Evolutionary conservation across 2,329 filamentous ascomycete species (phyloP), one percentile per base, ranked within the genome.

Genomic region (Cryphonectria nitschkei): DNA sequence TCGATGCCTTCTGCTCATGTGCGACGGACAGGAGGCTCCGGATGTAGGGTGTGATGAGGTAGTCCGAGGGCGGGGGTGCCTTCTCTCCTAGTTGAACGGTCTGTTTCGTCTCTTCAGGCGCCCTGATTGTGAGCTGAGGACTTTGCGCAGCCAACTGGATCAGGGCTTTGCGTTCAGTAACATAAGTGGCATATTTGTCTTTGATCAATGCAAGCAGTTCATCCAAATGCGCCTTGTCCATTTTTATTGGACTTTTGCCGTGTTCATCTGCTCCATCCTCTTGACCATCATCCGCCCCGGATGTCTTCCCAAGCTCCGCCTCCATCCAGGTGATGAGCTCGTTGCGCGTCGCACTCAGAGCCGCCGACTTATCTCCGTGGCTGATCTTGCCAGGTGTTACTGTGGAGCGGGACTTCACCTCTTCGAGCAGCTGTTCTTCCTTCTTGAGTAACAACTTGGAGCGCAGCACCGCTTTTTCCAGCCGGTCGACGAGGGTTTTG

Each of bases 261-360:
- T 67, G 52, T 52, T 67, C 56, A 34, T 75, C 76, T 70, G 46
- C 71, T 71, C 69, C 74, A 54, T 74, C 73, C 16, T 77, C 76
- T 4, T 74, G 26, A 34, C 54, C 68, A 32, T 74, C 73, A 7
- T 77, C 76, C 5, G 75, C 73, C 13, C 61, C 64, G 0, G 84
- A 82, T 1, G 88, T 87, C 68, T 86, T 87, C 67, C 83, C 81
- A 32, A 92, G 79, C 76, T 91, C 90, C 6, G 80, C 81, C 77
- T 92, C 89, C 70, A 92, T 90, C 89, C 89, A 92, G 70, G 80
- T 82, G 71, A 92, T 91, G 66, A 92, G 82, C 73, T 88, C 87
- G 67, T 86, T 85, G 22, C 90, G 84, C 14, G 89, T 87, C 9
- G 80, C 80, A 58, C 83, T 84, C 13, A 92, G 79, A 19, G 89